These are phyloP conservation scores for Cladophialophora immunda DNA, from an alignment of 2,329 filamentous ascomycete species.

Conservation along the genomic window DNA sequence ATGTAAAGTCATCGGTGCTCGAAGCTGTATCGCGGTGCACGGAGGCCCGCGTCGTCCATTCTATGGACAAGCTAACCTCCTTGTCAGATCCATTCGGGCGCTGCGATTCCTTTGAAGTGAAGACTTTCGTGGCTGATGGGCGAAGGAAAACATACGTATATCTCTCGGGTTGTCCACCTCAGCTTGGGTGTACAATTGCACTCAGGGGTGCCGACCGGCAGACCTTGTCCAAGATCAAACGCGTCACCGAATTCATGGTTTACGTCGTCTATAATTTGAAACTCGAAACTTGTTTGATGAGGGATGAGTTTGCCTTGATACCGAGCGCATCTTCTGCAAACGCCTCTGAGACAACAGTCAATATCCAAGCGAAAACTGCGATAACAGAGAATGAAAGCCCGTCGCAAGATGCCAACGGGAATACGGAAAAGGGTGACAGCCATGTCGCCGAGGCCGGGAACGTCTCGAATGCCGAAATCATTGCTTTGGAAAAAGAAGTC, in stretches of 20 bases:
- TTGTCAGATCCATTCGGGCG: slow-evolving; percentile 77
- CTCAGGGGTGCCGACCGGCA: slow-evolving; percentile 80
- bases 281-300: slow-evolving; percentile 90
- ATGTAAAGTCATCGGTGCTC: slow-evolving; percentile 94
- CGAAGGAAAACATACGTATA: slow-evolving; percentile 96
- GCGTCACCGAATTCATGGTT: slow-evolving; percentile 97
- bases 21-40: slow-evolving; percentile 94
- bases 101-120: slow-evolving; percentile 90
- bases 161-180: slow-evolving; percentile 85
- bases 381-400: slow-evolving; percentile 9
- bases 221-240: slow-evolving; percentile 80
- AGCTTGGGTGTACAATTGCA: slow-evolving; percentile 93
- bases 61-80: slow-evolving; percentile 89
- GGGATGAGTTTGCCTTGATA: slow-evolving; percentile 88
- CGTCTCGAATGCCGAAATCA: slow-evolving; percentile 35
- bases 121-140: slow-evolving; percentile 87
- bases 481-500: slow-evolving; percentile 29
- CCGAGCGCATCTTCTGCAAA: slow-evolving; percentile 53
- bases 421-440: slow-evolving; percentile 29
- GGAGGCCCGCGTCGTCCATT: slow-evolving; percentile 90
- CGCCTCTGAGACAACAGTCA: slow-evolving; percentile 13
- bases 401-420: slow-evolving; percentile 23
- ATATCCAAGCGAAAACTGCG: slow-evolving; percentile 1
- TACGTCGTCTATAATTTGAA: slow-evolving; percentile 99
- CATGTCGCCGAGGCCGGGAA: slow-evolving; percentile 18